These are phyloP conservation scores for Irpex sp. DNA, from an alignment of 1,284 basidiomycete genomes.

Conservation along the genomic window DNA sequence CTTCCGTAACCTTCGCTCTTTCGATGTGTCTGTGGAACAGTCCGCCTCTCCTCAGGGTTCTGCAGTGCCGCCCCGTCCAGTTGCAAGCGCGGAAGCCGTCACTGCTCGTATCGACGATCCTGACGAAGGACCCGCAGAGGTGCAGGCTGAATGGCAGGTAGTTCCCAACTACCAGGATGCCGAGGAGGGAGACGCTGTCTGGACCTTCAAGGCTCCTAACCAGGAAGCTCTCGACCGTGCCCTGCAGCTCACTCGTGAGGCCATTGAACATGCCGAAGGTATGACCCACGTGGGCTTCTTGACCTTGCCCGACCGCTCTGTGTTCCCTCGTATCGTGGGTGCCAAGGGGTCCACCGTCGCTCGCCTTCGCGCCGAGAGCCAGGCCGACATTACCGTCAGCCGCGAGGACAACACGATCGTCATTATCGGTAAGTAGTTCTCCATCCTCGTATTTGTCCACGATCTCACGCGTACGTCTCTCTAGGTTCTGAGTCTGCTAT, in stretches of 20 bases:
- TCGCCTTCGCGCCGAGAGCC: conserved; percentile 81
- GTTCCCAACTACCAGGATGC: conserved; percentile 72
- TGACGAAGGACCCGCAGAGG: conserved; percentile 39
- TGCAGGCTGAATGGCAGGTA: conserved; percentile 71
- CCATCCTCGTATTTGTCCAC: conserved; percentile 5
- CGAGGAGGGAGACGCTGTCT: conserved; percentile 78
- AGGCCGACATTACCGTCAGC: conserved; percentile 86
- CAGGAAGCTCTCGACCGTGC: conserved; percentile 74
- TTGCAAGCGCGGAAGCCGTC: conserved; percentile 32
- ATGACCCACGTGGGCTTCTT: conserved; percentile 78
- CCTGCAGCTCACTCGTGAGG: conserved; percentile 60
- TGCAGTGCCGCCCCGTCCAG: conserved; percentile 58
- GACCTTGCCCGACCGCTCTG: conserved; percentile 68
- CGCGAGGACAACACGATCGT: conserved; percentile 83
- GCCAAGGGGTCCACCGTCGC: conserved; percentile 84
- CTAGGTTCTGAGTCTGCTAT: conserved; percentile 70
- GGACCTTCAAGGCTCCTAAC: conserved; percentile 81
- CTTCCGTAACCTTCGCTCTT: conserved; percentile 76
- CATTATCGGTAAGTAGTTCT: conserved; percentile 64
- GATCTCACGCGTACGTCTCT: not conserved
- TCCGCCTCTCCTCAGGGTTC: conserved; percentile 66
- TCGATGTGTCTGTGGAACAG: conserved; percentile 78
- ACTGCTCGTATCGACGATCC: conserved; percentile 81
- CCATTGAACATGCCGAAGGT: conserved; percentile 71
- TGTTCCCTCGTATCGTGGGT: conserved; percentile 86